A percentile compares a stretch with the other conserved stretches of the same genome.
These are phyloP conservation scores for Aspergillus cristatus DNA, from an alignment of 495 filamentous ascomycete species.

Conservation along the genomic window DNA sequence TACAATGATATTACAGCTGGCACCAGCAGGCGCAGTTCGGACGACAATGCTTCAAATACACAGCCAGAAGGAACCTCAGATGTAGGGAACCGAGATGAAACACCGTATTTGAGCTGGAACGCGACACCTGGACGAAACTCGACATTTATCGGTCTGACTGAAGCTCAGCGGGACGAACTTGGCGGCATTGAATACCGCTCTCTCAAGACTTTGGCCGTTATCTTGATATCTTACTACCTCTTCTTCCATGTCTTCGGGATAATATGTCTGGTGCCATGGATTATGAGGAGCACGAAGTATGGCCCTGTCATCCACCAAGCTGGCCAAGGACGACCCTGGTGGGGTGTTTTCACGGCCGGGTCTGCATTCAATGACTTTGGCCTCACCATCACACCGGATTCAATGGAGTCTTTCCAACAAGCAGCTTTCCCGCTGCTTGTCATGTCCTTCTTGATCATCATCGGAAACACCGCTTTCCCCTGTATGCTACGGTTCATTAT, in stretches of 20 bases:
- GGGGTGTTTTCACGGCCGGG: constrained; percentile 77
- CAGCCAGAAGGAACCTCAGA: neutral
- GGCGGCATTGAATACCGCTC: constrained; percentile 93
- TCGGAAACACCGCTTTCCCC: constrained; percentile 91
- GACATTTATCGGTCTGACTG: constrained; percentile 78
- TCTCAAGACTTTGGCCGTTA: constrained; percentile 70
- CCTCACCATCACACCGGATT: constrained; percentile 82
- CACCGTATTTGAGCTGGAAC: constrained; percentile 36
- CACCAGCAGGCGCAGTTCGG: too few relatives aligned
- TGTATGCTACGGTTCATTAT: constrained; percentile 87
- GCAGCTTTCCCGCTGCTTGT: constrained; percentile 67
- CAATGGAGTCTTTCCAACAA: constrained; percentile 76
- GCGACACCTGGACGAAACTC: constrained; percentile 89
- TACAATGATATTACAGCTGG: too few relatives aligned
- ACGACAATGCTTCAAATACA: too few relatives aligned
- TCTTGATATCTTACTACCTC: constrained; percentile 68
- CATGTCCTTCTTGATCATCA: constrained; percentile 72
- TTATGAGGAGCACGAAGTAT: constrained; percentile 45
- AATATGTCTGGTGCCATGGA: constrained; percentile 69
- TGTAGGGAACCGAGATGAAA: too few relatives aligned
- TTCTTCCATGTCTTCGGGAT: constrained; percentile 67
- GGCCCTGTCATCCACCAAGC: constrained; percentile 47
- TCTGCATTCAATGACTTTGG: constrained; percentile 88
- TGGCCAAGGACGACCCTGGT: constrained; percentile 68
- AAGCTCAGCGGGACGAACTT: constrained; percentile 84